Percentiles rank a stretch among this genome's conserved stretches.
Conservation (phyloP, 176 grass and related monocot genomes). For the Raddia distichophylla region DNA sequence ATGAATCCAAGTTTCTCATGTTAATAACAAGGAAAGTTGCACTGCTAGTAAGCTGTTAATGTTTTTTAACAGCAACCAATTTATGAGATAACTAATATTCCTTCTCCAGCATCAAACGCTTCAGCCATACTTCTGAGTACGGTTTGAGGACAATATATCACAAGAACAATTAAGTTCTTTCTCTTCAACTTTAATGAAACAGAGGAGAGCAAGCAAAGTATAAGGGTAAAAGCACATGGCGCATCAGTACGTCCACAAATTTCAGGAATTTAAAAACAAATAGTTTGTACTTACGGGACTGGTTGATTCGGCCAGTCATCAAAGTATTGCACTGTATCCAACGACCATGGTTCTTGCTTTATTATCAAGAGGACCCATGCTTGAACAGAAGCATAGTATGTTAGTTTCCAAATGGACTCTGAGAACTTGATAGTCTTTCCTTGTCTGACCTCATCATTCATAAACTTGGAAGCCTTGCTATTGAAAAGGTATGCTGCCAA, state of each 20-base stretch:
- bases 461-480: slow-evolving; percentile 57
- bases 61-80: not conserved
- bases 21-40: not conserved
- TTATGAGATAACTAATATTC: slow-evolving; percentile 1
- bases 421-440: slow-evolving; percentile 86
- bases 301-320: slow-evolving; percentile 84
- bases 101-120: not conserved
- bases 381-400: slow-evolving; percentile 86
- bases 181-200: slow-evolving; percentile 20
- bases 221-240: not conserved
- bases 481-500: slow-evolving; percentile 64
- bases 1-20: slow-evolving; percentile 6
- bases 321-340: slow-evolving; percentile 82
- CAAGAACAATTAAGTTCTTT: not conserved
- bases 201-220: not conserved
- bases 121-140: not conserved
- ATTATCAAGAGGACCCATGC: slow-evolving; percentile 85
- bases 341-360: slow-evolving; percentile 81
- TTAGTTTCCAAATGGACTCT: slow-evolving; percentile 99
- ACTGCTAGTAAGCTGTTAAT: not conserved
- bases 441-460: slow-evolving; percentile 63
- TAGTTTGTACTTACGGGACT: slow-evolving; percentile 57
- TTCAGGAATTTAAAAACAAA: slow-evolving; percentile 8
- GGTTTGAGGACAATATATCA: slow-evolving; percentile 15
- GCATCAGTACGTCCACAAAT: not conserved